A percentile compares a stretch with the other conserved stretches of the same genome.
Conservation (phyloP, 2,329 filamentous ascomycete genomes). For the Lasiodiplodia citricola region DNA sequence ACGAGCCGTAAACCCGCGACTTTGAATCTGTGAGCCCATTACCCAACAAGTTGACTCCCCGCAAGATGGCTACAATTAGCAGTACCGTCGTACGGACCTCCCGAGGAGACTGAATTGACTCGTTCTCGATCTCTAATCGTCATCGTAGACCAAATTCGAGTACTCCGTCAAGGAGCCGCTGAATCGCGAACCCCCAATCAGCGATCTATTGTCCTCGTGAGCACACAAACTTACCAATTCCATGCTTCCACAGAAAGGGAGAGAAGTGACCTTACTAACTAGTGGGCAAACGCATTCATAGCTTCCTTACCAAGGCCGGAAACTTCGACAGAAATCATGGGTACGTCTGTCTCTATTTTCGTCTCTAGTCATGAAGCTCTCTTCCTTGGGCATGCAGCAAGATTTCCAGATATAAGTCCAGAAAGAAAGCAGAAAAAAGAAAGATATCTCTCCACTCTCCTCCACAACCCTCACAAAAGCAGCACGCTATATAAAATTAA, state of each 20-base stretch:
- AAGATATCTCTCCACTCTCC: background rate
- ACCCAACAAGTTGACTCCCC: background rate
- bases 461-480: background rate
- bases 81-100: background rate
- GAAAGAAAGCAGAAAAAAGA: background rate
- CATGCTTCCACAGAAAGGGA: background rate
- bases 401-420: too few species aligned
- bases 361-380: background rate
- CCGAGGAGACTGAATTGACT: too few species aligned
- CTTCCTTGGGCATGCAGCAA: background rate
- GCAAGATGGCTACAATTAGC: background rate
- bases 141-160: conserved; percentile 32
- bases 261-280: background rate
- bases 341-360: background rate
- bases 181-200: conserved; percentile 54
- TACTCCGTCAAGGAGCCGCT: conserved; percentile 53
- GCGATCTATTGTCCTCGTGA: conserved; percentile 52
- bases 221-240: background rate
- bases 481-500: too few species aligned
- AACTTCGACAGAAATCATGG: conserved; percentile 66
- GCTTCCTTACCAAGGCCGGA: conserved; percentile 55
- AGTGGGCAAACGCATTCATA: conserved; percentile 25
- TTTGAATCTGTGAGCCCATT: background rate
- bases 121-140: background rate
- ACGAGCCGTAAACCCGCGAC: background rate